Conservation (phyloP, 2,329 filamentous ascomycete genomes). For the Pseudogymnoascus sp. region DNA sequence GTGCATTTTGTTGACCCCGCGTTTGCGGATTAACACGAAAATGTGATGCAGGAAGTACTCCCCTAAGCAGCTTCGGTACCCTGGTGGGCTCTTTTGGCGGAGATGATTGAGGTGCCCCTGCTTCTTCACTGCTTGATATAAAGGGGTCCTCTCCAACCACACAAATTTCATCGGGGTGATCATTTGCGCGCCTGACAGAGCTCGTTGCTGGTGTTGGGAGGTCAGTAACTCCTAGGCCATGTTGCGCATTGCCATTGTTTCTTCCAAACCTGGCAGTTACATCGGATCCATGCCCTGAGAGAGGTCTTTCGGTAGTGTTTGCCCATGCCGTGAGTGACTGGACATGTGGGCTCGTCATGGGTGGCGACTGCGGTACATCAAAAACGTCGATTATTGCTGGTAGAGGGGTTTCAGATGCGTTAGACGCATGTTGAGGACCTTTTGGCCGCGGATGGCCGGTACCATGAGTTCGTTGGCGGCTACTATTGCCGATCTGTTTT, state of each 20-base stretch:
- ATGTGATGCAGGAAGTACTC: slow-evolving; percentile 60
- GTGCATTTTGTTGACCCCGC: slow-evolving; percentile 15
- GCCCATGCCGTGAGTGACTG: slow-evolving; percentile 5
- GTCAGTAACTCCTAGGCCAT: slow-evolving; percentile 1
- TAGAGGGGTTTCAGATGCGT: background rate
- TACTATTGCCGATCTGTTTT: background rate
- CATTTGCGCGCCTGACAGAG: slow-evolving; percentile 16
- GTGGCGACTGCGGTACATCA: slow-evolving; percentile 34
- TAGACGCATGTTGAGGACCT: background rate
- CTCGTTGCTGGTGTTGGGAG: slow-evolving; percentile 28
- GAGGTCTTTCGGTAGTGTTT: background rate
- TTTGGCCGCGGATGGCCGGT: background rate
- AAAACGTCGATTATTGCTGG: slow-evolving; percentile 24
- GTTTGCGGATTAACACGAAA: slow-evolving; percentile 48
- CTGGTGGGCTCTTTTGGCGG: slow-evolving; percentile 9
- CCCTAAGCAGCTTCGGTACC: slow-evolving; percentile 37
- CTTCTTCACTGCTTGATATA: slow-evolving; percentile 3
- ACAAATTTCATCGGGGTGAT: background rate
- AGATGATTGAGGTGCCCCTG: background rate
- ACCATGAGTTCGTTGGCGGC: background rate
- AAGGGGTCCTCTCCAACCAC: background rate
- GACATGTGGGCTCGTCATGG: slow-evolving; percentile 30
- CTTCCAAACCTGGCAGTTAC: background rate
- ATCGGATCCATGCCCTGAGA: background rate
- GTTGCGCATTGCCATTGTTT: background rate